Evolutionary conservation across 768 basidiomycete species (phyloP), one percentile per base, ranked within the genome.

Genomic region (Kwoniella botswanensis): DNA sequence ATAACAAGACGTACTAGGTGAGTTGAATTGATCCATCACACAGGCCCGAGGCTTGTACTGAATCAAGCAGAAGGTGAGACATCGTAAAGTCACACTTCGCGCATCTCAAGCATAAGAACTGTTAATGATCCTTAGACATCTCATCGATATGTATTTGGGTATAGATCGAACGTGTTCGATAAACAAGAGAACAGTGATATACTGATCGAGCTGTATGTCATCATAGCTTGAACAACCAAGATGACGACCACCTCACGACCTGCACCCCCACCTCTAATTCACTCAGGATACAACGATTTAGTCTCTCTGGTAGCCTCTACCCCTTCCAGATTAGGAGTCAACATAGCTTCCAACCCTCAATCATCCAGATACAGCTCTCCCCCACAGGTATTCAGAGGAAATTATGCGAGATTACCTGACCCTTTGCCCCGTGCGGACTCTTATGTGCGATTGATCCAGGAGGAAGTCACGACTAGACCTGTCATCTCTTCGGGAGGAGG

Each of bases 221-320:
- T 55, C n/a, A 55, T 5, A 11, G 21, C 2, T 3, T n/a, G n/a
- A 55, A 11, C 2, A 15, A 11, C 12, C 50, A 63, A 11, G 3
- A 68, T 61, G 52, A 63, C 61, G 59, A 76, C 65, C 44, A 69
- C 67, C 50, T 35, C 70, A 52, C 62, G 62, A 29, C 61, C 61
- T 12, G 24, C 70, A 22, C 64, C 46, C 4, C 56, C 75, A 10
- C 65, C 74, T 26, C 43, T 76, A 6, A 68, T 74, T 24, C 76
- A 79, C 67, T 77, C 75, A 13, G 78, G 78, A 46, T 79, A 74
- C 42, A 60, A 71, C 56, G 74, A 77, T 53, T 64, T 79, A 2
- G 26, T 73, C 60, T 70, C 61, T 50, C 70, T 79, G 7, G 73
- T 77, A 26, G 62, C 74, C 21, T 68, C 74, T 6, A 76, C 77